Evolutionary conservation across 441 rosid genomes (phyloP), one percentile per base, ranked within the genome.

Genomic region (Bocquillonia castaneifolia): DNA sequence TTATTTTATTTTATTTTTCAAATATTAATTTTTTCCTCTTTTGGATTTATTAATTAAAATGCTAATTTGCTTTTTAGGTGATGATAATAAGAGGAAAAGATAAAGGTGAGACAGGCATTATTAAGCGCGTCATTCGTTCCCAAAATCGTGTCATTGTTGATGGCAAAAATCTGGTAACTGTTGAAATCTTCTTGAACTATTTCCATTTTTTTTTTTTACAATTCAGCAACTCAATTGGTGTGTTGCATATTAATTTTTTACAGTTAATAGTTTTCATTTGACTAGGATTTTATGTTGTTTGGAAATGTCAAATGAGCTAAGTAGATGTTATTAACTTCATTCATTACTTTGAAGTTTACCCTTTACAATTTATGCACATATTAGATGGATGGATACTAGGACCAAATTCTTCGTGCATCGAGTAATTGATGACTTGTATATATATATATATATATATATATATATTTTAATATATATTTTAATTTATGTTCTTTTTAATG

Each of bases 91-190:
- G 91, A 36, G 96, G 96, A 37, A 90, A 88, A 79, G 94, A 90
- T 75, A 88, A 77, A 72, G 96, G 96, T 20, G 97, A 89, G 80
- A 80, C 83, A 63, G 97, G 92, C 34, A 58, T 75, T 64, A 78
- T 88, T 37, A 89, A 91, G 83, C 89, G 91, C 14, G 90, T 91
- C 15, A 66, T 91, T 71, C 86, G 92, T 36, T 86, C 97, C 31
- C 97, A 91, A 74, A 91, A 91, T 71, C 96, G 93, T 70, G 86
- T 91, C 60, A 86, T 91, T 75, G 91, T 91, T 36, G 96, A 87
- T 69, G 96, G 97, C 0, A 91, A 91, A 78, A 91, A 89, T 78
- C 82, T 87, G 80, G 92, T 89, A 34, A 74, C 85, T 32, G 25
- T n/a, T n/a, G n/a, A n/a, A n/a, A n/a, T n/a, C n/a, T n/a, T n/a